Evolutionary conservation across 2,329 filamentous ascomycete genomes (phyloP).

Genomic region (Fusarium subglutinans): DNA sequence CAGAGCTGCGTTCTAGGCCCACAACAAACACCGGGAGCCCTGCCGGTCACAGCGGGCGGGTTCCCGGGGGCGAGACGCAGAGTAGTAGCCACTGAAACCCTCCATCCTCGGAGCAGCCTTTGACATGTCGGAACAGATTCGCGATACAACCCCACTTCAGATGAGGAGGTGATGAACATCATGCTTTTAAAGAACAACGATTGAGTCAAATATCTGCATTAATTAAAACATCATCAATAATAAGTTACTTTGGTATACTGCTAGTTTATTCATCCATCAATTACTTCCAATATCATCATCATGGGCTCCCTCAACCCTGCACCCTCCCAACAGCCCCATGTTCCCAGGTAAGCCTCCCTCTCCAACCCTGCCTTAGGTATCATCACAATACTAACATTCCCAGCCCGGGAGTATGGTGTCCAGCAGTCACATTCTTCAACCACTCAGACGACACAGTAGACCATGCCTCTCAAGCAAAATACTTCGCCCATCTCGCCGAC

Average conservation of each 20-base stretch:
- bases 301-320: constrained; percentile 29
- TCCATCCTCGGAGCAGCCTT: constrained; percentile 1
- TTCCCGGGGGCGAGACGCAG: background rate
- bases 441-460: constrained; percentile 58
- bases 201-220: background rate
- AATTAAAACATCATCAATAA: background rate
- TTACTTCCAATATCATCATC: background rate
- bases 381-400: background rate
- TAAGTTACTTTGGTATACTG: too few relatives aligned
- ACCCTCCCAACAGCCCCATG: constrained; percentile 8
- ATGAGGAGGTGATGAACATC: constrained; percentile 21
- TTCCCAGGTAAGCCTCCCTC: background rate
- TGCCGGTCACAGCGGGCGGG: constrained; percentile 6
- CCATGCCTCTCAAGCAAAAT: constrained; percentile 57
- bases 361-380: too few relatives aligned
- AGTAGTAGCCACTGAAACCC: background rate
- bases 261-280: background rate
- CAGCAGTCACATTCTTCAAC: constrained; percentile 65
- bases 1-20: rapidly evolving
- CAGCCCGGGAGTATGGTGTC: constrained; percentile 54
- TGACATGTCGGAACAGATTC: constrained; percentile 10
- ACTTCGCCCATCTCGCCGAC: constrained; percentile 60
- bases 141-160: constrained; percentile 30
- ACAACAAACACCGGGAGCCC: background rate
- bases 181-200: constrained; percentile 17